A percentile compares a stretch with the other conserved stretches of the same genome.
These are phyloP conservation scores for Trypanosomatidae sp. DNA, from an alignment of 208 protist species.

Conservation along the genomic window DNA sequence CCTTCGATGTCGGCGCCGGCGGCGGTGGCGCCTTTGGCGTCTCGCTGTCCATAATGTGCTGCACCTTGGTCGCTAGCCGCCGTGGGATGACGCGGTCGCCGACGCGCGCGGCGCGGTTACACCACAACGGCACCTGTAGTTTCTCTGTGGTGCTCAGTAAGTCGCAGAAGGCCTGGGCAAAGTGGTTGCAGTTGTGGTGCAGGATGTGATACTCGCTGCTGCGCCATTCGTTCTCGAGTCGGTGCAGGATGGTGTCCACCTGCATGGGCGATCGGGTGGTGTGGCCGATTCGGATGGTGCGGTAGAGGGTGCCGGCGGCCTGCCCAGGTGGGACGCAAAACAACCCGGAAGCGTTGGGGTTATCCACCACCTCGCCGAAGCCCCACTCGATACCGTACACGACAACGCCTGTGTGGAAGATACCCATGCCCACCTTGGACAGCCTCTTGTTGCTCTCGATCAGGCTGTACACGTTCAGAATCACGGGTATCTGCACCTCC, in stretches of 20 bases:
- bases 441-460: constrained; percentile 64
- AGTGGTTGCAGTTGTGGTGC: constrained; percentile 93
- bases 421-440: constrained; percentile 74
- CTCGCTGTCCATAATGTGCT: constrained; percentile 75
- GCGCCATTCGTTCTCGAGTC: constrained; percentile 87
- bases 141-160: constrained; percentile 76
- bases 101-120: constrained; percentile 84
- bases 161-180: constrained; percentile 79
- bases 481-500: constrained; percentile 49
- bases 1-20: constrained; percentile 16
- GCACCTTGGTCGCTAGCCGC: constrained; percentile 68
- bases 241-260: constrained; percentile 85
- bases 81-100: constrained; percentile 67
- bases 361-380: constrained; percentile 82
- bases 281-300: constrained; percentile 67
- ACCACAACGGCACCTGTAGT: constrained; percentile 78
- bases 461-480: constrained; percentile 86
- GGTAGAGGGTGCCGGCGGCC: constrained; percentile 64
- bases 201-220: constrained; percentile 90
- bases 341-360: constrained; percentile 62
- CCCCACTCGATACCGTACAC: constrained; percentile 92
- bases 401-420: constrained; percentile 89
- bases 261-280: constrained; percentile 81
- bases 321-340: constrained; percentile 79
- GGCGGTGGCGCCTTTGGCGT: constrained; percentile 49